phyloP scores from a whole-genome alignment of 2,329 filamentous ascomycete genomes.

The Pestalotiopsis sp. region DNA sequence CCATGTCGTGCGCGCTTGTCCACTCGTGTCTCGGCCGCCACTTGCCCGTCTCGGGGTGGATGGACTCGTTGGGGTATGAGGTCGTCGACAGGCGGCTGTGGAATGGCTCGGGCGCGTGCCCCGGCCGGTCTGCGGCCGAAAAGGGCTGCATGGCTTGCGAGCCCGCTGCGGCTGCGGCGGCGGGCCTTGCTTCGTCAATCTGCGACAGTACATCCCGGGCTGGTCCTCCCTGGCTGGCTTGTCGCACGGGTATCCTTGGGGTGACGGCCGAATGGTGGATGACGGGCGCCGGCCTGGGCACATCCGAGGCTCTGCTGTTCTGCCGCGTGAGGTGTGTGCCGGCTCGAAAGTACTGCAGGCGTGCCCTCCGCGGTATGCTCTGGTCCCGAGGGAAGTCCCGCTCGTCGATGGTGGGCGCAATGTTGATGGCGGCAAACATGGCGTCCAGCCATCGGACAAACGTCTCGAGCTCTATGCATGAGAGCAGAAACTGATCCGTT shows the following conservation, averaged over 20 bases:
- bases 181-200: background rate
- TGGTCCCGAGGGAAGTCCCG: conserved; percentile 65
- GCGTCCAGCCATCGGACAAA: conserved; percentile 72
- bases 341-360: conserved; percentile 51
- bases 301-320: conserved; percentile 21
- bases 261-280: conserved; percentile 15
- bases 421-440: conserved; percentile 73
- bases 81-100: conserved; percentile 46
- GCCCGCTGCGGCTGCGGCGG: background rate
- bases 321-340: conserved; percentile 21
- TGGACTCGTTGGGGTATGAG: conserved; percentile 46
- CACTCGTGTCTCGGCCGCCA: conserved; percentile 59
- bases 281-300: conserved; percentile 9
- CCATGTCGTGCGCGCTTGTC: conserved; percentile 58
- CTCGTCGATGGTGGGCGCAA: conserved; percentile 72
- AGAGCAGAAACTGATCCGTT: conserved; percentile 73
- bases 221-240: conserved; percentile 7
- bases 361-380: conserved; percentile 60
- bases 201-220: no score
- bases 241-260: conserved; percentile 13
- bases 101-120: conserved; percentile 17
- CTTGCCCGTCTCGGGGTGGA: conserved; percentile 54
- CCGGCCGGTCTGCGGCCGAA: background rate
- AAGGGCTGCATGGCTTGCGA: background rate
- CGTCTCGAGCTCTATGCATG: conserved; percentile 64